Evolutionary conservation across 306 rosid species (phyloP).

Genomic region (Hippophae gyantsensis): DNA sequence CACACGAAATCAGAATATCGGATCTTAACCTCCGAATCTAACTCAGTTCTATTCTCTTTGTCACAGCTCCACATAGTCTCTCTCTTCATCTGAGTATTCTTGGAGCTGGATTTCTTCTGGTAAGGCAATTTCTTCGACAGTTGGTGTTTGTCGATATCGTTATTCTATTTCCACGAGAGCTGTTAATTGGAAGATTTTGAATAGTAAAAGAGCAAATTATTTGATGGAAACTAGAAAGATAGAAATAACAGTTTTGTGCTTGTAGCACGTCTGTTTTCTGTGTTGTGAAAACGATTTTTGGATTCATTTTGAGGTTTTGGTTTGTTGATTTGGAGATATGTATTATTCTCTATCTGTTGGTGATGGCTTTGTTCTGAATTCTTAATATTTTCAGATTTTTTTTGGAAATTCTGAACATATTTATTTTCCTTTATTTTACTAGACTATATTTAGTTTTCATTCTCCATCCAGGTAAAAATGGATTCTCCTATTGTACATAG

Average conservation of each 20-base stretch:
- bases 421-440: neutral
- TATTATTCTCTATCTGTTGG: conserved; percentile 36
- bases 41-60: too few species aligned
- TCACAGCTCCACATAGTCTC: neutral
- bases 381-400: neutral
- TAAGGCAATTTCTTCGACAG: conserved; percentile 31
- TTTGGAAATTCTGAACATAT: too few species aligned
- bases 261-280: neutral
- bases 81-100: neutral
- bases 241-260: neutral
- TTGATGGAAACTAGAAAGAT: neutral
- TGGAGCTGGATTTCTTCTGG: conserved; percentile 34
- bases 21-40: too few species aligned
- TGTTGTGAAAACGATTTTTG: neutral
- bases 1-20: too few species aligned
- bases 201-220: neutral
- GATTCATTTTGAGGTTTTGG: conserved; percentile 1
- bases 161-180: neutral
- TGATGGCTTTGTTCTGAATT: conserved; percentile 16
- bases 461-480: too few species aligned
- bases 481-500: too few species aligned
- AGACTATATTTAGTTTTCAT: neutral
- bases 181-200: conserved; percentile 3
- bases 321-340: conserved; percentile 9
- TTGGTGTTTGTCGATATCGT: neutral